Base-by-base conservation (phyloP, 2,329 filamentous ascomycete species). In the Botrytis medusae region DNA sequence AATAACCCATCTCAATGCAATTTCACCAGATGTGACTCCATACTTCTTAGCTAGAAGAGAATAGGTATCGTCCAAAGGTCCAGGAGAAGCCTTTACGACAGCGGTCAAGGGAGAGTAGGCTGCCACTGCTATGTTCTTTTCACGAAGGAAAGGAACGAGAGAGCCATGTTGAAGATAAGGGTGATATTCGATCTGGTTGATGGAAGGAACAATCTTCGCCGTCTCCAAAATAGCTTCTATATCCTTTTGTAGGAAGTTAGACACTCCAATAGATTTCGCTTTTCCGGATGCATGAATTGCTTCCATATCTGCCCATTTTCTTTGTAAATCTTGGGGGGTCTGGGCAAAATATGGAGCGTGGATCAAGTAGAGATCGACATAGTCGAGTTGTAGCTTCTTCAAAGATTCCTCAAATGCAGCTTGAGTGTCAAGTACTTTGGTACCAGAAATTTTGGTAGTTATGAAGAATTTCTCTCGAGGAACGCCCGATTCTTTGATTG, bases 161-260 rank as follows among this genome's bases (percentile, higher is more conserved):
- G 86, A 84, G 9, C 84, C 85, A 80, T 92, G 91, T 82, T 92
- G 91, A 69, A 92, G 84, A 80, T 93, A 93, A 0, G 93, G 92
- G 82, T 96, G 92, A 79, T 88, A 90, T 84, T 95, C 93, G 79
- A 95, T 92, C 85, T 96, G 93, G 84, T 95, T 95, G 75, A 92
- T 87, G 10, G 88, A 90, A 0, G 93, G 93, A 4, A 84, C 80
- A 74, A 92, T 81, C 77, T 86, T 87, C 69, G 90, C 90, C 8
- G 89, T 88, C 80, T 86, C 81, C 2, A 91, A 83, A 60, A 91
- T 80, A 4, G 83, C 79, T 80, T 91, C 86, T 32, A 92, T 82
- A 76, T 92, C 84, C 61, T 83, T 79, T 77, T 86, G 83, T 46
- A 88, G 79, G 79, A 92, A 95, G 84, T 95, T 96, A 79, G 91